Conservation (phyloP, 495 filamentous ascomycete genomes). For the Rhizodiscina lignyota region DNA sequence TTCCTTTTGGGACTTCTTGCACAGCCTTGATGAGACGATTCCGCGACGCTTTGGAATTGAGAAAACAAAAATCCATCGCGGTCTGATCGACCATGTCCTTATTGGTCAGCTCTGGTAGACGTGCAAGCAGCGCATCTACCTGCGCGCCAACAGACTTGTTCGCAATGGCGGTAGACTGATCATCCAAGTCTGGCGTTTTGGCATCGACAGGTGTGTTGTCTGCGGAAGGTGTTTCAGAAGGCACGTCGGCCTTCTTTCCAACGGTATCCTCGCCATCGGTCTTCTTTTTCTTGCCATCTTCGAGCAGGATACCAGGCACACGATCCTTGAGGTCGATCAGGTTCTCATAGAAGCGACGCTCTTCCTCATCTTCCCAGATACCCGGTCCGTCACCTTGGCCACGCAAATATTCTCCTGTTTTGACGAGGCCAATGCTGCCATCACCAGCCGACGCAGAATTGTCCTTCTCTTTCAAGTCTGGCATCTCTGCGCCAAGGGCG, state of each 20-base stretch:
- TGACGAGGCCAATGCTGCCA: conserved; percentile 79
- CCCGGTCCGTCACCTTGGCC: conserved; percentile 84
- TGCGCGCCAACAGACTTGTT: conserved; percentile 97
- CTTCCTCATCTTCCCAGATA: conserved; percentile 98
- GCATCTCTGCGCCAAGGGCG: conserved; percentile 83
- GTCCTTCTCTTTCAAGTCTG: conserved; percentile 72
- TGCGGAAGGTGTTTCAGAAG: conserved; percentile 21
- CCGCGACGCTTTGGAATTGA: conserved; percentile 95
- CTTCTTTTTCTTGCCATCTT: conserved; percentile 94
- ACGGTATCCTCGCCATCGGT: conserved; percentile 32
- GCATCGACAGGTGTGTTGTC: conserved; percentile 31
- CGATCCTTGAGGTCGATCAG: conserved; percentile 88
- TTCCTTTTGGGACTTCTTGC: conserved; percentile 86
- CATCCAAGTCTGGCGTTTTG: conserved; percentile 38
- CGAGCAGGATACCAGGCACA: conserved; percentile 81
- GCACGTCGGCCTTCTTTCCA: conserved; percentile 23
- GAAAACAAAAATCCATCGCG: conserved; percentile 90
- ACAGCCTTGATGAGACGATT: conserved; percentile 87
- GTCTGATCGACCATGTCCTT: conserved; percentile 86
- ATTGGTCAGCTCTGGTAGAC: conserved; percentile 74
- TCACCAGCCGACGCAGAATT: conserved; percentile 42
- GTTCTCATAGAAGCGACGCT: conserved; percentile 95
- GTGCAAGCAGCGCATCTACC: conserved; percentile 77
- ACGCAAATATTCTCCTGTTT: conserved; percentile 82
- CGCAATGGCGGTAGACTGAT: conserved; percentile 81